Evolutionary conservation across 2,329 filamentous ascomycete genomes (phyloP).

Genomic region (Pyrenochaeta sp.): DNA sequence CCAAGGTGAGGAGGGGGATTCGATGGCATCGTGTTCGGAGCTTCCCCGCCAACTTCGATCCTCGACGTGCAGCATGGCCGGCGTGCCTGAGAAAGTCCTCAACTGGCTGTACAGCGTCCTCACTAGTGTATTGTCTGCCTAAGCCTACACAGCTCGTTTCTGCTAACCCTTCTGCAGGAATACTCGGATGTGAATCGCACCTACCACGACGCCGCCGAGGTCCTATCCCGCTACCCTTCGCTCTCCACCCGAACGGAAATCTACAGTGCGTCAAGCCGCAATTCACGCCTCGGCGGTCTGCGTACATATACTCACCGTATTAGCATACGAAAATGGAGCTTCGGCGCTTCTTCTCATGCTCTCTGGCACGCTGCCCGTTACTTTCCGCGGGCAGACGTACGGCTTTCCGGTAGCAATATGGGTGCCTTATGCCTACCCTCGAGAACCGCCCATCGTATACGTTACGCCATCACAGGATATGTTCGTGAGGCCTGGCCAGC

Average conservation of each 20-base stretch:
- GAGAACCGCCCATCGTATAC: conserved; percentile 85
- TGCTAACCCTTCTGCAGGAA: conserved; percentile 65
- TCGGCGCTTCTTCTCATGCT: conserved; percentile 88
- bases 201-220: conserved; percentile 88
- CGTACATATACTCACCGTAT: conserved; percentile 29
- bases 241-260: conserved; percentile 90
- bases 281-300: background rate
- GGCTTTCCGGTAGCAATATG: conserved; percentile 92
- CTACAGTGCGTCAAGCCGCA: conserved; percentile 72
- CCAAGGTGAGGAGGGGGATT: conserved; percentile 30
- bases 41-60: conserved; percentile 37
- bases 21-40: conserved; percentile 21
- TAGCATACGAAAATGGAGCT: conserved; percentile 87
- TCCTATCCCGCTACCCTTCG: conserved; percentile 79
- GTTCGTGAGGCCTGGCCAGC: conserved; percentile 89
- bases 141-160: conserved; percentile 1
- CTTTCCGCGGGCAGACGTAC: conserved; percentile 88
- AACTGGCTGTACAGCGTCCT: conserved; percentile 96
- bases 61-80: conserved; percentile 57
- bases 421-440: conserved; percentile 90
- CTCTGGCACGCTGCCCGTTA: conserved; percentile 87
- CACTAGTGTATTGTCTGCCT: conserved; percentile 55
- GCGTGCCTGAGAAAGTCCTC: conserved; percentile 86
- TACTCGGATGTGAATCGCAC: conserved; percentile 92
- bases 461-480: conserved; percentile 89